Conservation (phyloP, 23 red algal genomes). For the Gracilaria caudata region DNA sequence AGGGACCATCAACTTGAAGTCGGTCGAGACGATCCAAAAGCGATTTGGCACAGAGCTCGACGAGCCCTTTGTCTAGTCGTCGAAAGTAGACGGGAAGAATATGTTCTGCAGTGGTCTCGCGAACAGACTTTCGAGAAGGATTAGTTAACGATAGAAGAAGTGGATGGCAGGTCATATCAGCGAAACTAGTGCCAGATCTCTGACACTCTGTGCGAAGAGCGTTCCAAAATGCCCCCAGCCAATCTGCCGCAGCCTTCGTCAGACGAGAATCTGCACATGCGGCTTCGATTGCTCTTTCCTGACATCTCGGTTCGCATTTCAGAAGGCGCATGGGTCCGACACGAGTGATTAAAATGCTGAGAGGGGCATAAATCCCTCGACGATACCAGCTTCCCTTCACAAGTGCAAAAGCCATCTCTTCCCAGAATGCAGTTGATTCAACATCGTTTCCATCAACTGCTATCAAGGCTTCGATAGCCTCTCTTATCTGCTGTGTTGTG, state of each 20-base stretch:
- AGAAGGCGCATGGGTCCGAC: conserved; percentile 36
- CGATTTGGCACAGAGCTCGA: not conserved
- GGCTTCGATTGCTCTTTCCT: conserved; percentile 38
- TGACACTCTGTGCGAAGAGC: conserved; percentile 17
- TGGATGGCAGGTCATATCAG: not conserved
- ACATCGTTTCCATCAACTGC: conserved; percentile 40
- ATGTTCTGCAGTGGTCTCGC: conserved; percentile 19
- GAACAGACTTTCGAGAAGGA: not conserved
- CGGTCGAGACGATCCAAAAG: conserved; percentile 3
- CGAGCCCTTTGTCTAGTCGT: conserved; percentile 1
- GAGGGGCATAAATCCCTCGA: conserved; percentile 54
- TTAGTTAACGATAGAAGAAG: conserved; percentile 17
- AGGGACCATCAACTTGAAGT: not conserved
- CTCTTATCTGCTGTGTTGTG: conserved; percentile 23
- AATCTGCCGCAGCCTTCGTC: conserved; percentile 43
- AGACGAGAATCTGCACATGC: conserved; percentile 27
- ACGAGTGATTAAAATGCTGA: conserved; percentile 35
- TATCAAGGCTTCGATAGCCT: conserved; percentile 47
- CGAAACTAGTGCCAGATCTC: not conserved
- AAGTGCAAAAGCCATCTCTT: conserved; percentile 29
- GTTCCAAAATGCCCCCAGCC: conserved; percentile 35
- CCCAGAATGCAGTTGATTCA: conserved; percentile 38
- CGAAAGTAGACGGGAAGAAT: conserved; percentile 49
- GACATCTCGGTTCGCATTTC: conserved; percentile 30
- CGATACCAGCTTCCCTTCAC: conserved; percentile 43